A percentile compares a stretch with the other conserved stretches of the same genome.
Evolutionary conservation across 2,329 filamentous ascomycete genomes (phyloP).

Genomic region (Venturia oleaginea): DNA sequence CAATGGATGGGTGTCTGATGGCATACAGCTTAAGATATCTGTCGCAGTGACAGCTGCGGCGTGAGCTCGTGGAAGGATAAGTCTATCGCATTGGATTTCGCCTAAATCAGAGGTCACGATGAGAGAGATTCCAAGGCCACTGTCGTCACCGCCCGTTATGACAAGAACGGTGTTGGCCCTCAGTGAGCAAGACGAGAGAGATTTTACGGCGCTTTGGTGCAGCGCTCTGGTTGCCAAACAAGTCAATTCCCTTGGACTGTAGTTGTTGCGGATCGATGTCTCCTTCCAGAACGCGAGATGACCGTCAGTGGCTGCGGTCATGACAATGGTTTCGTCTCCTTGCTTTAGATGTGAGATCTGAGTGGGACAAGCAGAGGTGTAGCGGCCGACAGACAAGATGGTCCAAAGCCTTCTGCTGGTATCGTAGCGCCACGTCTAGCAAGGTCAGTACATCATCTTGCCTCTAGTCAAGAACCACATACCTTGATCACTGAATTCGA

Average conservation of each 20-base stretch:
- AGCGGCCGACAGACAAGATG: slow-evolving; percentile 30
- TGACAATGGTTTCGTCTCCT: slow-evolving; percentile 27
- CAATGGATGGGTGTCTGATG: slow-evolving; percentile 9
- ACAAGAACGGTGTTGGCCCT: slow-evolving; percentile 39
- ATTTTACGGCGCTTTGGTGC: slow-evolving; percentile 78
- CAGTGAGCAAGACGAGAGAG: slow-evolving; percentile 29
- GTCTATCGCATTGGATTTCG: slow-evolving; percentile 17
- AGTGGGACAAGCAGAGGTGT: slow-evolving; percentile 57
- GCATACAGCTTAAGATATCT: slow-evolving; percentile 23
- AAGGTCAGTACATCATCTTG: slow-evolving; percentile 16
- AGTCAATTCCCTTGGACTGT: slow-evolving; percentile 8
- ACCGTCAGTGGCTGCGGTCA: slow-evolving; percentile 77
- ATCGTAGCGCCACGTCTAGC: slow-evolving; percentile 37
- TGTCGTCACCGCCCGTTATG: slow-evolving; percentile 81
- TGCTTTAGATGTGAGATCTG: slow-evolving; percentile 39
- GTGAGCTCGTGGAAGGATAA: slow-evolving; percentile 52
- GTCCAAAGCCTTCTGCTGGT: slow-evolving; percentile 15
- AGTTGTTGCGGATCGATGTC: not conserved
- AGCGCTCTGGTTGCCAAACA: slow-evolving; percentile 17
- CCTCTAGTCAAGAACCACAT: slow-evolving; percentile 16
- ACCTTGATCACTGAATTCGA: slow-evolving; percentile 74
- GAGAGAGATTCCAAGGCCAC: slow-evolving; percentile 57
- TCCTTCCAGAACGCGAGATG: slow-evolving; percentile 53
- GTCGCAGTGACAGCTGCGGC: slow-evolving; percentile 58
- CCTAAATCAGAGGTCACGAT: not conserved